Conservation (phyloP, 176 grass and related monocot genomes). For the Musa beccarii region DNA sequence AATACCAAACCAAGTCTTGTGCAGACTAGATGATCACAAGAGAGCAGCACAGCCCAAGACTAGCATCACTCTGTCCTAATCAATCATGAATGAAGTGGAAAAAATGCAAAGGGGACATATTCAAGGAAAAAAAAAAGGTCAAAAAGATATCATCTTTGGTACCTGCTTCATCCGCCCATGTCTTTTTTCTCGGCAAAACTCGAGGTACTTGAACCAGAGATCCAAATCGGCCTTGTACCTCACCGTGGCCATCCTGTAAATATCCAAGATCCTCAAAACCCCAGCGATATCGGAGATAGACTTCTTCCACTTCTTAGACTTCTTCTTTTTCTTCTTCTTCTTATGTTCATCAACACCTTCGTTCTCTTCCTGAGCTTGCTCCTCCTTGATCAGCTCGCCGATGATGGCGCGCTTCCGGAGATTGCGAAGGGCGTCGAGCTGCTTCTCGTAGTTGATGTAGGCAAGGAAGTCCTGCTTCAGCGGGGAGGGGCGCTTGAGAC, state of each 20-base stretch:
- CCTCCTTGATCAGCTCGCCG: constrained; percentile 15
- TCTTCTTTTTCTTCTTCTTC: constrained; percentile 3
- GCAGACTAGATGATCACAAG: background rate
- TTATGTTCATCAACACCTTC: background rate
- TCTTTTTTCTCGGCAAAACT: constrained; percentile 58
- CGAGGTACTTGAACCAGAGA: constrained; percentile 82
- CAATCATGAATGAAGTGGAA: background rate
- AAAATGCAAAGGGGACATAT: background rate
- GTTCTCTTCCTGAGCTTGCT: background rate
- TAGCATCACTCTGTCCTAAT: background rate
- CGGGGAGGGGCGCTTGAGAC: constrained; percentile 68
- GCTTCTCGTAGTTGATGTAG: constrained; percentile 67
- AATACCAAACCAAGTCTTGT: background rate
- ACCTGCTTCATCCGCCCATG: constrained; percentile 93
- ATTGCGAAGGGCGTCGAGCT: constrained; percentile 52
- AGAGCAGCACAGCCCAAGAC: background rate
- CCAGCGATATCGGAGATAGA: constrained; percentile 55
- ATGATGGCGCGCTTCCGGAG: constrained; percentile 63
- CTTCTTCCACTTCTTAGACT: constrained; percentile 47
- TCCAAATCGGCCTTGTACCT: constrained; percentile 90
- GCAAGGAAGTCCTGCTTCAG: constrained; percentile 53
- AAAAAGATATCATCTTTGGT: background rate
- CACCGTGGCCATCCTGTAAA: constrained; percentile 49
- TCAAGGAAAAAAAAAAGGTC: background rate
- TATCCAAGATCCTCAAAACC: constrained; percentile 47